phyloP scores from a whole-genome alignment of 2,329 filamentous ascomycete genomes.

The Blastomyces gilchristii region DNA sequence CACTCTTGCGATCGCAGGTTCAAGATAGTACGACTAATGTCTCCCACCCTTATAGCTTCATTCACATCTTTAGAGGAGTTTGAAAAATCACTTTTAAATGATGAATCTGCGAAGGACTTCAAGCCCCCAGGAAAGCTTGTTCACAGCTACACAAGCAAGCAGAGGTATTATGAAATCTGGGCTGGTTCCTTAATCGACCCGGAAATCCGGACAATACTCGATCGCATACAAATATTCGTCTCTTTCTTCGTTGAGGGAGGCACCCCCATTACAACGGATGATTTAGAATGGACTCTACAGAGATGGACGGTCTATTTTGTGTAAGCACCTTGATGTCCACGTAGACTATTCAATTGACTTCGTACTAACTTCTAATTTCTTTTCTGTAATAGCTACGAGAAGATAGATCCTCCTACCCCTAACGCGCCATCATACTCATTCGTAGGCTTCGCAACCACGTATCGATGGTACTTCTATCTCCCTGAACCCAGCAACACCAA shows the following conservation, averaged over 20 bases:
- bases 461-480: slow-evolving; percentile 60
- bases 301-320: slow-evolving; percentile 91
- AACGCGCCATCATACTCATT: slow-evolving; percentile 60
- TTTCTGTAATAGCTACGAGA: slow-evolving; percentile 44
- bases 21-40: neutral
- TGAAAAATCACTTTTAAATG: slow-evolving; percentile 45
- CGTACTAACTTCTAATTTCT: slow-evolving; percentile 11
- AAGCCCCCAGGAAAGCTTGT: slow-evolving; percentile 67
- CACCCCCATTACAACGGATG: slow-evolving; percentile 60
- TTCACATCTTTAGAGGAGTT: slow-evolving; percentile 56
- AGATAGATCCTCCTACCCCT: slow-evolving; percentile 34
- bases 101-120: slow-evolving; percentile 38
- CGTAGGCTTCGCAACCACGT: slow-evolving; percentile 81
- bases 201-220: slow-evolving; percentile 59
- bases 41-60: slow-evolving; percentile 44
- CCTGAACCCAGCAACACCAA: slow-evolving; percentile 38
- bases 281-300: slow-evolving; percentile 61
- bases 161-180: slow-evolving; percentile 73
- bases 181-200: slow-evolving; percentile 61
- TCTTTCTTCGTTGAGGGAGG: slow-evolving; percentile 89
- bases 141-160: slow-evolving; percentile 50
- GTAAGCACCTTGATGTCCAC: slow-evolving; percentile 35
- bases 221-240: slow-evolving; percentile 72
- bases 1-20: slow-evolving; percentile 1
- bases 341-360: neutral